These are phyloP conservation scores for Spathaspora passalidarum DNA, from an alignment of 805 yeast genomes.

Conservation along the genomic window DNA sequence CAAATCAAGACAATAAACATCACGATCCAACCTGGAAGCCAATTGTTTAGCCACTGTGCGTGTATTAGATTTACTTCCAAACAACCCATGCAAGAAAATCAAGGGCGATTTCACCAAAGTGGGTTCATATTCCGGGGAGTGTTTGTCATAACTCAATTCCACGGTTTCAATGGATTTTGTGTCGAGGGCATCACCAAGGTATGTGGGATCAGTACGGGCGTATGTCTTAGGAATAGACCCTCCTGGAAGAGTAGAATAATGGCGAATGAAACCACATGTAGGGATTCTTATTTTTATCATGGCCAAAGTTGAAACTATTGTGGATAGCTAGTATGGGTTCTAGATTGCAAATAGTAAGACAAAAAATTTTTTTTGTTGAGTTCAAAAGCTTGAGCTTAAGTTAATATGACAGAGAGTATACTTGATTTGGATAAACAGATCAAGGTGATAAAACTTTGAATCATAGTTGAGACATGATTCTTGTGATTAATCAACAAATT, in stretches of 20 bases:
- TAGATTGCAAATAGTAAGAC: too few relatives aligned
- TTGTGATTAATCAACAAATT: not conserved
- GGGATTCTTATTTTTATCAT: constrained; percentile 1
- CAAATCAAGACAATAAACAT: constrained; percentile 70
- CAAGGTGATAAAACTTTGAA: too few relatives aligned
- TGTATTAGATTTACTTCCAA: constrained; percentile 82
- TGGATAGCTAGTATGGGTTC: not conserved
- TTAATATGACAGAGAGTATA: too few relatives aligned
- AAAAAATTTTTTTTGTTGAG: not conserved
- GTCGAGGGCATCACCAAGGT: constrained; percentile 32
- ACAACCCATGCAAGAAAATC: constrained; percentile 81
- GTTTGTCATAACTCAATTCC: constrained; percentile 50
- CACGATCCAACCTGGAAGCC: constrained; percentile 46
- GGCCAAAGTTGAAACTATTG: not conserved
- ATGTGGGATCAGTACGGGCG: constrained; percentile 10
- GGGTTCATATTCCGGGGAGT: constrained; percentile 24
- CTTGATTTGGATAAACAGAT: too few relatives aligned
- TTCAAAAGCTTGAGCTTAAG: too few relatives aligned
- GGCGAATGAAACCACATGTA: constrained; percentile 1
- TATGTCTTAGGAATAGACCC: constrained; percentile 7
- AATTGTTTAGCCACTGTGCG: constrained; percentile 70
- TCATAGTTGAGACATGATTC: not conserved
- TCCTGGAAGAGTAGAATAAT: constrained; percentile 1
- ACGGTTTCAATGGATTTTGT: constrained; percentile 49
- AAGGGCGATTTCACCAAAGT: constrained; percentile 51